A percentile compares a stretch with the other conserved stretches of the same genome.
Evolutionary conservation across 129 eudicot species (phyloP).

Genomic region (Mikania micrantha): DNA sequence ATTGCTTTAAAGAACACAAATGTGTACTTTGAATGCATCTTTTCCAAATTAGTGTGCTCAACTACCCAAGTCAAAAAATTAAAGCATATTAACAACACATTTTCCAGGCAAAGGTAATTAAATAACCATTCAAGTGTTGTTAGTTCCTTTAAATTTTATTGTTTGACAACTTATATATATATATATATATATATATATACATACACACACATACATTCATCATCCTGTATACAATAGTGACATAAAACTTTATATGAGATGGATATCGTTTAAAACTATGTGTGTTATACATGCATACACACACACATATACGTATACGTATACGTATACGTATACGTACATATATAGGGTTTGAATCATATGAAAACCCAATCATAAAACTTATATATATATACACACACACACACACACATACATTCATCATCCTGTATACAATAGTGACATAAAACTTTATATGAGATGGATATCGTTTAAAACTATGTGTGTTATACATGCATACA

Average conservation of each 20-base stretch:
- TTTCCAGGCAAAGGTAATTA: background rate
- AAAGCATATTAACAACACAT: background rate
- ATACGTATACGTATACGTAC: too few species aligned
- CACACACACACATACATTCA: background rate
- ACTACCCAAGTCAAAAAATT: slow-evolving; percentile 11
- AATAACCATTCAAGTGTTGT: background rate
- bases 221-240: background rate
- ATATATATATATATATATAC: too few species aligned
- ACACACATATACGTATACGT: too few species aligned
- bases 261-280: background rate
- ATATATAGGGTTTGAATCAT: too few species aligned
- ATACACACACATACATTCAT: background rate
- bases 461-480: background rate
- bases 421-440: background rate
- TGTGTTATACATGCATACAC: too few species aligned
- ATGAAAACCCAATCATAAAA: too few species aligned
- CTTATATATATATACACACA: too few species aligned
- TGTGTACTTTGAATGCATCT: slow-evolving; percentile 11
- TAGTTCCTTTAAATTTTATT: background rate
- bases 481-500: too few species aligned
- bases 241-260: background rate
- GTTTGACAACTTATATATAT: background rate
- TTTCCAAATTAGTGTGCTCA: slow-evolving; percentile 33
- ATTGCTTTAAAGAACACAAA: slow-evolving; percentile 17
- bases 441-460: background rate